Conservation (phyloP, 495 filamentous ascomycete genomes). For the Parachaetomium inaequale region DNA sequence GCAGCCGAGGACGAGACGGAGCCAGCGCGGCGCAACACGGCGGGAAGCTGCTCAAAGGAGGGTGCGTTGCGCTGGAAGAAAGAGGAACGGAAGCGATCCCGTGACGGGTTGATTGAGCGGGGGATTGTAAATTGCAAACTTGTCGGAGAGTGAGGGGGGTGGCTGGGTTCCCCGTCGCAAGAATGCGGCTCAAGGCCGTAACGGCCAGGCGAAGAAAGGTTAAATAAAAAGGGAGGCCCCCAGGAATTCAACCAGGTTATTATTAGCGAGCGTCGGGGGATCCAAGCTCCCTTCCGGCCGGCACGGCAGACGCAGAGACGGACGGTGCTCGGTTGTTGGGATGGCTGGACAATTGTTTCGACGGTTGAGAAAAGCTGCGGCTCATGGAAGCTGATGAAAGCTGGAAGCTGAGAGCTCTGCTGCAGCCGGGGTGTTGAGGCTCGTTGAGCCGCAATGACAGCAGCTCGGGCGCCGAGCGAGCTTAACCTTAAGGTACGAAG, state of each 20-base stretch:
- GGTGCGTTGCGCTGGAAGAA: conserved; percentile 24
- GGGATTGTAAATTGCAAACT: conserved; percentile 30
- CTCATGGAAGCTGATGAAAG: too few species aligned
- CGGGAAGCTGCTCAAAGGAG: conserved; percentile 21
- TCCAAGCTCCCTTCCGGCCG: neutral
- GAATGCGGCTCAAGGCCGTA: conserved; percentile 32
- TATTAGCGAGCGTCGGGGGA: neutral
- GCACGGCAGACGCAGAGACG: neutral
- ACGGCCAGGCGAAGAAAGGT: conserved; percentile 20
- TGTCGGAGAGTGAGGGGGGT: conserved; percentile 17
- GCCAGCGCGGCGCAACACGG: conserved; percentile 14
- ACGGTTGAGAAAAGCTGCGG: conserved; percentile 5
- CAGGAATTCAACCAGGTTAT: conserved; percentile 7
- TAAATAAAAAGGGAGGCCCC: conserved; percentile 1
- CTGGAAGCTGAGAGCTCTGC: too few species aligned
- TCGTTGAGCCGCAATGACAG: conserved; percentile 6
- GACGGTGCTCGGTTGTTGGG: neutral
- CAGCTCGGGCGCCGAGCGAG: neutral
- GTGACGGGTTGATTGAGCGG: conserved; percentile 35
- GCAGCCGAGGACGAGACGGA: conserved; percentile 25
- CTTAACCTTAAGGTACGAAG: neutral
- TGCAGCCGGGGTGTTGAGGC: conserved; percentile 15
- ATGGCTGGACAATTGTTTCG: neutral
- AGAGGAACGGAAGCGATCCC: conserved; percentile 29
- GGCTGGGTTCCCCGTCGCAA: conserved; percentile 17